A percentile compares a stretch with the other conserved stretches of the same genome.
Evolutionary conservation across 2,329 filamentous ascomycete species (phyloP).

Genomic region (Pseudogymnoascus sp.): DNA sequence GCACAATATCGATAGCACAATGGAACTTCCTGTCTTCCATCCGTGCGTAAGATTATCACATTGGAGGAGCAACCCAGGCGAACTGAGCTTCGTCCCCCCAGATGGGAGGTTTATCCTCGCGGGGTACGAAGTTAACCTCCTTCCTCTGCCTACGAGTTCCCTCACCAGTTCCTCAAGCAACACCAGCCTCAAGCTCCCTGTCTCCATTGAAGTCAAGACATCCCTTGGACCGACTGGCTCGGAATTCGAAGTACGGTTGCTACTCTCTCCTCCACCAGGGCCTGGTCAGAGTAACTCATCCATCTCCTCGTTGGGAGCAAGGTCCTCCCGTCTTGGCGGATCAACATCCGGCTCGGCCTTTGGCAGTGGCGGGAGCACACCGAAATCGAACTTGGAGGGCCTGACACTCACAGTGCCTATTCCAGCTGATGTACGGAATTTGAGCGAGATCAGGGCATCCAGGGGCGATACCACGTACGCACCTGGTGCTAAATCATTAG

Average conservation of each 20-base stretch:
- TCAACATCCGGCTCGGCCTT: constrained; percentile 40
- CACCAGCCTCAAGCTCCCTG: constrained; percentile 69
- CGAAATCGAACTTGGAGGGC: constrained; percentile 59
- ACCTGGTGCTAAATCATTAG: constrained; percentile 60
- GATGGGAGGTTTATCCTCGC: constrained; percentile 90
- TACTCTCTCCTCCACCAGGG: constrained; percentile 57
- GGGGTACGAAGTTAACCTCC: constrained; percentile 86
- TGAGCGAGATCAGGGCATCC: constrained; percentile 72
- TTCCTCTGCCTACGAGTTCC: constrained; percentile 44
- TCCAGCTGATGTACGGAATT: constrained; percentile 67
- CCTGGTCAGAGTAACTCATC: constrained; percentile 31
- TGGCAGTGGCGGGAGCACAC: constrained; percentile 29
- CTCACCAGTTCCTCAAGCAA: constrained; percentile 40
- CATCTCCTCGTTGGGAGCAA: constrained; percentile 35
- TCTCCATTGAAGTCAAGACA: constrained; percentile 73
- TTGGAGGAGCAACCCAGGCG: constrained; percentile 82
- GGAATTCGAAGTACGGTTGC: constrained; percentile 82
- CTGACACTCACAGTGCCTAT: constrained; percentile 71
- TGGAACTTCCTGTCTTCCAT: constrained; percentile 90
- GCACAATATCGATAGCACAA: constrained; percentile 61
- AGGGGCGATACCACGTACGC: constrained; percentile 78
- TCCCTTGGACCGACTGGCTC: constrained; percentile 64
- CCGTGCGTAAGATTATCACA: constrained; percentile 84
- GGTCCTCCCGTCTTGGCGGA: constrained; percentile 29
- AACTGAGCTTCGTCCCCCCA: constrained; percentile 91